Base-by-base conservation (phyloP, 2,329 filamentous ascomycete genomes). In the Exophiala aquamarina region DNA sequence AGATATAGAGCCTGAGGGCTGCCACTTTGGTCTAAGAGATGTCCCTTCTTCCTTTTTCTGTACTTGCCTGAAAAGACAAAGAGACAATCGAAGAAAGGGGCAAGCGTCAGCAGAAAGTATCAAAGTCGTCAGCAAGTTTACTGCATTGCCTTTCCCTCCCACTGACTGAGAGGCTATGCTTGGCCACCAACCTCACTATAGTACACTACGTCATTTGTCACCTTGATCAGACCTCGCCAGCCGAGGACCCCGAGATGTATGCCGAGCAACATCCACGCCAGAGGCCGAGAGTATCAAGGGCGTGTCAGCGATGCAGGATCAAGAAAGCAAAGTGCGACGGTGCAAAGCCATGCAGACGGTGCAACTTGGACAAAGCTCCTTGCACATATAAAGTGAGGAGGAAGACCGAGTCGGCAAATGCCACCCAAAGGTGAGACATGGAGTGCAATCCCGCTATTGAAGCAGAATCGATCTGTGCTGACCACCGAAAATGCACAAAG, bases 291-390 rank as follows among this genome's bases (percentile, higher is more conserved):
- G 47, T 50, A 18, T 46, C 47, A 10, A 37, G 47, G 13, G 47
- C 47, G n/a, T 50, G 47, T 35, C 41, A 50, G 19, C 32, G 47
- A 35, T 50, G 47, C 35, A 28, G 47, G 31, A 42, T 50, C 13
- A 50, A 50, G 43, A 50, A 50, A 33, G 42, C 47, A 23, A 50
- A 50, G 32, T 52, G 49, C 19, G 45, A 52, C 19, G 49, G 49
- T 18, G 49, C 47, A 36, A 52, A 41, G 34, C 49, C 49, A 33
- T 52, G 49, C 41, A 35, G 35, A 29, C 47, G 49, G 37, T 52
- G 49, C 41, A 49, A 52, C 29, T 37, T 52, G 7, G 49, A 52
- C 41, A 32, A 44, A 15, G 37, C 49, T 17, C 39, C 41, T n/a
- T 52, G 49, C 36, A 44, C 49, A 9, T 52, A 48, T 17, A 52